Conservation (phyloP, 345 rosid genomes). For the Euphorbia lathyris region DNA sequence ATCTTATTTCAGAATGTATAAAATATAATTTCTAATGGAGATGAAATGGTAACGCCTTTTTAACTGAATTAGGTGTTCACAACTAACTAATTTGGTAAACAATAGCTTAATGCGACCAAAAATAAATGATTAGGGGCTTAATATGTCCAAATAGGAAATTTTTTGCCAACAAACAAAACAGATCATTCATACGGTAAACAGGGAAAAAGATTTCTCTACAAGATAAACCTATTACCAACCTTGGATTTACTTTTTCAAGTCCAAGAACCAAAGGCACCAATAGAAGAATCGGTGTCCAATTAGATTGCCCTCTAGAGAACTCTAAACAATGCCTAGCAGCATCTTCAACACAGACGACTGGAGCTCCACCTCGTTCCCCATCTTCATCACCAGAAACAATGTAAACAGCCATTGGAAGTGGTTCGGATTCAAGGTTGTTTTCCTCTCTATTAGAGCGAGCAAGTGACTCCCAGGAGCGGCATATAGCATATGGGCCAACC, state of each 20-base stretch:
- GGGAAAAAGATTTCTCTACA: background rate
- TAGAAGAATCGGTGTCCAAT: slow-evolving; percentile 79
- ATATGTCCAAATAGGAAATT: background rate
- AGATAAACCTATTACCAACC: slow-evolving; percentile 41
- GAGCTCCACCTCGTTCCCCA: slow-evolving; percentile 97
- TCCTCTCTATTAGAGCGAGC: slow-evolving; percentile 48
- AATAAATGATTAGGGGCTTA: no score
- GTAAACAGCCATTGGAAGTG: slow-evolving; percentile 83
- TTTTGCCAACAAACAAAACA: background rate
- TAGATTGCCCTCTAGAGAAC: slow-evolving; percentile 56
- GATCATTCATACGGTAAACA: background rate
- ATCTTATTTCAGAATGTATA: no score
- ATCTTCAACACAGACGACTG: slow-evolving; percentile 81
- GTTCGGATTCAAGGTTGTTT: slow-evolving; percentile 26
- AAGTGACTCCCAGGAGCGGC: slow-evolving; percentile 84
- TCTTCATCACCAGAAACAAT: slow-evolving; percentile 91
- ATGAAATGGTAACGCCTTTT: no score
- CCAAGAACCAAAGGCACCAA: slow-evolving; percentile 98
- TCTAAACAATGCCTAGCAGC: slow-evolving; percentile 60
- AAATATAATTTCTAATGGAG: no score
- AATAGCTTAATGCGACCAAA: no score
- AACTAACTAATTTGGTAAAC: no score
- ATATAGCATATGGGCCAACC: slow-evolving; percentile 95
- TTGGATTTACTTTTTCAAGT: slow-evolving; percentile 78
- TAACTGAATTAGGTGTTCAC: no score